Evolutionary conservation across 2,329 filamentous ascomycete genomes (phyloP).

Genomic region (Lachnellula hyalina): DNA sequence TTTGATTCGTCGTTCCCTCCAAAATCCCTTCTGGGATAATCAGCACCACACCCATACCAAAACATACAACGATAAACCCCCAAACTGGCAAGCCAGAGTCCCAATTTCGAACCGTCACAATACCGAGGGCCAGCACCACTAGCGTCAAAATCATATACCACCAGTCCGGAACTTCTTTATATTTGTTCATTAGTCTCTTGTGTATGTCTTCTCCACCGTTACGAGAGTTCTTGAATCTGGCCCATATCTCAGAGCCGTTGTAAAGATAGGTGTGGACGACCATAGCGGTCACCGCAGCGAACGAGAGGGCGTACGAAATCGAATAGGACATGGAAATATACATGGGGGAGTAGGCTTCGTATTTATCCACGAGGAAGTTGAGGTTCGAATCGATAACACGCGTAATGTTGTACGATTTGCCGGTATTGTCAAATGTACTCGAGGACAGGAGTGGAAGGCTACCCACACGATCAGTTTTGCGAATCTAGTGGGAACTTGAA

Average conservation of each 20-base stretch:
- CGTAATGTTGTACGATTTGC: constrained; percentile 55
- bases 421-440: constrained; percentile 68
- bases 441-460: constrained; percentile 62
- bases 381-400: constrained; percentile 57
- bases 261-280: constrained; percentile 63
- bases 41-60: constrained; percentile 44
- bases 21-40: constrained; percentile 64
- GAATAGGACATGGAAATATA: constrained; percentile 69
- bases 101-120: constrained; percentile 6
- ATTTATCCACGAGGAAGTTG: constrained; percentile 48
- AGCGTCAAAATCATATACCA: constrained; percentile 13
- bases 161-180: constrained; percentile 6
- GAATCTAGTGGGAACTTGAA: not conserved
- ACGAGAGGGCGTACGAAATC: constrained; percentile 64
- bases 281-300: constrained; percentile 64
- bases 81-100: constrained; percentile 12
- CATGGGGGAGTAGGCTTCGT: constrained; percentile 64
- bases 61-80: constrained; percentile 13
- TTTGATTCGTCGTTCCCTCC: constrained; percentile 56
- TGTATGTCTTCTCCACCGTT: constrained; percentile 6
- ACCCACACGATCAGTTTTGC: not conserved
- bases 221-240: constrained; percentile 1
- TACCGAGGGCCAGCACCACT: constrained; percentile 5
- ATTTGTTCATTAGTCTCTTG: constrained; percentile 11
- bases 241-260: constrained; percentile 61